Conservation (phyloP, 495 filamentous ascomycete genomes). For the Trichoderma asperelloides region DNA sequence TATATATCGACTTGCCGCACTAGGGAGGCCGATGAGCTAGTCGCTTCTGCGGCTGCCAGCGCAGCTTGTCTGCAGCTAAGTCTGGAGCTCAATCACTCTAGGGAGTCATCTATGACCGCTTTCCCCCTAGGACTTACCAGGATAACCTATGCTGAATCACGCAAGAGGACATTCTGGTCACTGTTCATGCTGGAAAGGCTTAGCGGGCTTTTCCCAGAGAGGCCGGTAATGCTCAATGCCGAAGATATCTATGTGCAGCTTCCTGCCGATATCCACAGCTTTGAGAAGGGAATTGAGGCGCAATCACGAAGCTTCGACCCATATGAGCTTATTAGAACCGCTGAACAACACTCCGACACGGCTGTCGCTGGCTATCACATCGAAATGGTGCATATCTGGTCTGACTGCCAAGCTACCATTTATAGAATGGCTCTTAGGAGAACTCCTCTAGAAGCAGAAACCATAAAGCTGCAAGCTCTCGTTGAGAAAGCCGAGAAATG, state of each 20-base stretch:
- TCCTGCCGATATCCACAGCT: constrained; percentile 48
- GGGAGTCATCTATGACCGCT: constrained; percentile 31
- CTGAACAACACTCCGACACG: constrained; percentile 28
- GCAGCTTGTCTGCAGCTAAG: constrained; percentile 51
- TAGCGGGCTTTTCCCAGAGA: constrained; percentile 45
- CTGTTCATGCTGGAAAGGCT: constrained; percentile 55
- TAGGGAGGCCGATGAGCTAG: constrained; percentile 50
- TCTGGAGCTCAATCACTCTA: constrained; percentile 46
- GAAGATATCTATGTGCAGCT: constrained; percentile 56
- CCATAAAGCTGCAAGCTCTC: constrained; percentile 44
- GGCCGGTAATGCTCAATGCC: constrained; percentile 32
- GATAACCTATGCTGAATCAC: constrained; percentile 52
- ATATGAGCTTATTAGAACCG: constrained; percentile 16
- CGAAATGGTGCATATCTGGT: constrained; percentile 53
- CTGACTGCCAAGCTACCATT: constrained; percentile 50
- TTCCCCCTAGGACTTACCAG: constrained; percentile 51
- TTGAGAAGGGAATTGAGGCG: constrained; percentile 45
- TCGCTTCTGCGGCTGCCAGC: constrained; percentile 48
- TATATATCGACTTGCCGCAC: constrained; percentile 49
- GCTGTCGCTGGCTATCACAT: constrained; percentile 48
- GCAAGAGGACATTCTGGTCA: constrained; percentile 60
- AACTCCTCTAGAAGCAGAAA: constrained; percentile 23
- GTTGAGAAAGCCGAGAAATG: constrained; percentile 43
- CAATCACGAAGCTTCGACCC: constrained; percentile 50
- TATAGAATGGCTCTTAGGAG: constrained; percentile 46